These are phyloP conservation scores for Mycena galopus DNA, from an alignment of 768 basidiomycete genomes.

Conservation along the genomic window DNA sequence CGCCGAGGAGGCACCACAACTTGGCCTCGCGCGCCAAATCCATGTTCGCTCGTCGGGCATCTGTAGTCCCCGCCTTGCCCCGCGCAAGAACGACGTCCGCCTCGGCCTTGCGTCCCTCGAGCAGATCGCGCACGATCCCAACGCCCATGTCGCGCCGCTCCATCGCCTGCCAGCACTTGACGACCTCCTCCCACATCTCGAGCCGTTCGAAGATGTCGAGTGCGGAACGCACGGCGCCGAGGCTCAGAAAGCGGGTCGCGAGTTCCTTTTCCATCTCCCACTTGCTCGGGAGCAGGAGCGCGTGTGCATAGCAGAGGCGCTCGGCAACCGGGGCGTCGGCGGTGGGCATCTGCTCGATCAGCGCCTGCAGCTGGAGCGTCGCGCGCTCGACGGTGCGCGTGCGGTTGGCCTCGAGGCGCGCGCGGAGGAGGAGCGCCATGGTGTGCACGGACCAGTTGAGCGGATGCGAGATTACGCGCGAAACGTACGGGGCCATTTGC, in stretches of 20 bases:
- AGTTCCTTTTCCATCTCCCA: conserved; percentile 97
- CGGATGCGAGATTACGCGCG: conserved; percentile 90
- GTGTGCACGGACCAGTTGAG: conserved; percentile 97
- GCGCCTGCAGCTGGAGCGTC: conserved; percentile 91
- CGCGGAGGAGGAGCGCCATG: conserved; percentile 94
- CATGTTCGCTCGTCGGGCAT: conserved; percentile 56
- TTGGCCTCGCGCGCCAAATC: conserved; percentile 88
- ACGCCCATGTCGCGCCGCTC: conserved; percentile 86
- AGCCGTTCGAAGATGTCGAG: conserved; percentile 93
- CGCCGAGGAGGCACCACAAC: conserved; percentile 95
- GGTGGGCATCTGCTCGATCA: conserved; percentile 97
- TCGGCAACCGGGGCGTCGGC: conserved; percentile 81
- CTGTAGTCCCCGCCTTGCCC: conserved; percentile 63
- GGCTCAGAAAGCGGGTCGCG: conserved; percentile 81
- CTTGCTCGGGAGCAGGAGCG: conserved; percentile 85
- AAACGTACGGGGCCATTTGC: conserved; percentile 93
- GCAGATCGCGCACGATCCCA: conserved; percentile 83
- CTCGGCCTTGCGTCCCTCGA: conserved; percentile 89
- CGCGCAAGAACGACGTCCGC: conserved; percentile 76
- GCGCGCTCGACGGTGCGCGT: conserved; percentile 95
- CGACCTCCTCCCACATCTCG: conserved; percentile 99
- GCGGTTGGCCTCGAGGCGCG: conserved; percentile 89
- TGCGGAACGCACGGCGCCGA: conserved; percentile 92
- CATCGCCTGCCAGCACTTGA: conserved; percentile 86
- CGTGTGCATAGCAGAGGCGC: conserved; percentile 84